These are phyloP conservation scores for Ulvella scutata DNA, from an alignment of 139 green algal species.

Conservation along the genomic window DNA sequence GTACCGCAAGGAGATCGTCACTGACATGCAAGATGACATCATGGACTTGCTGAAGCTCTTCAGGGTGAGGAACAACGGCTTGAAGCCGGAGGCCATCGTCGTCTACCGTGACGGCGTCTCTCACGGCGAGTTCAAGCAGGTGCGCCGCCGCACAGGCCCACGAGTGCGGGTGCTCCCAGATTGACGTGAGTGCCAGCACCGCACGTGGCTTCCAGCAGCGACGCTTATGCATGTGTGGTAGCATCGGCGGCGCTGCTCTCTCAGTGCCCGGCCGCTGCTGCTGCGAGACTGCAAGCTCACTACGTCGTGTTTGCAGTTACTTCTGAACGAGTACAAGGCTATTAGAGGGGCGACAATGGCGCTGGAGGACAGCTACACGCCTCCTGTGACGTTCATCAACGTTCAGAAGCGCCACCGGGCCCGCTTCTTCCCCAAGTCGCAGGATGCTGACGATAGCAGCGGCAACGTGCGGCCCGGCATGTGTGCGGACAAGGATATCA, in stretches of 20 bases:
- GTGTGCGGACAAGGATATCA: conserved; percentile 51
- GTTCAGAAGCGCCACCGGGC: conserved; percentile 69
- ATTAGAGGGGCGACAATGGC: conserved; percentile 28
- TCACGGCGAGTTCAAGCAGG: conserved; percentile 71
- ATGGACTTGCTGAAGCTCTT: conserved; percentile 21
- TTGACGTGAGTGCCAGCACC: too few species aligned
- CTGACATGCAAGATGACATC: conserved; percentile 18
- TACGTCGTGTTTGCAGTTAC: neutral
- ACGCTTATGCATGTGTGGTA: too few species aligned
- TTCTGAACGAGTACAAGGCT: conserved; percentile 24
- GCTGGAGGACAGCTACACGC: conserved; percentile 40
- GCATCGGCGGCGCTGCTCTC: too few species aligned
- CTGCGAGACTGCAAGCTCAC: too few species aligned
- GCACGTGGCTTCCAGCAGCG: too few species aligned
- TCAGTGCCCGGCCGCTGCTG: too few species aligned
- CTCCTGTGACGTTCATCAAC: conserved; percentile 63
- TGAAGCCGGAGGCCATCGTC: conserved; percentile 25
- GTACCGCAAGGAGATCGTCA: conserved; percentile 32
- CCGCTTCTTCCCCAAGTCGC: conserved; percentile 24
- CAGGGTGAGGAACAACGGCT: conserved; percentile 25
- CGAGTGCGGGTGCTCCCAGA: too few species aligned
- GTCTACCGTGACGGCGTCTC: conserved; percentile 53
- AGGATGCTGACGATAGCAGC: neutral
- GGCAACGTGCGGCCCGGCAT: conserved; percentile 47
- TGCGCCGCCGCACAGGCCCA: conserved; percentile 17